Evolutionary conservation across 305 asterid species (phyloP).

Genomic region (Nicotiana rustica): DNA sequence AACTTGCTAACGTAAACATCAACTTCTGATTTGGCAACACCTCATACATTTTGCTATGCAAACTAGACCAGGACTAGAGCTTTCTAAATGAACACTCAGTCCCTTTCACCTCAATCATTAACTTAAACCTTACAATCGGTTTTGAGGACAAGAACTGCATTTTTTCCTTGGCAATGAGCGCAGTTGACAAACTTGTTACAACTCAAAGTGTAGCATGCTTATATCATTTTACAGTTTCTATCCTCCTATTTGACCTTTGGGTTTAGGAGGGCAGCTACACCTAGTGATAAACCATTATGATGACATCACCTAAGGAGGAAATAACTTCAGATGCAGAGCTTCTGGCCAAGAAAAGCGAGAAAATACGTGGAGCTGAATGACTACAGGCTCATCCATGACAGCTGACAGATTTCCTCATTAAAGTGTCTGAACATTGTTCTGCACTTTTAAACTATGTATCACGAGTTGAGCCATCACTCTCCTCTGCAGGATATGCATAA

Average conservation of each 20-base stretch:
- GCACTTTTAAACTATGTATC: neutral
- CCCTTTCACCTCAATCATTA: conserved; percentile 21
- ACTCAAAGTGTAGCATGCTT: neutral
- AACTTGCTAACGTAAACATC: neutral
- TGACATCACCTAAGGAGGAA: neutral
- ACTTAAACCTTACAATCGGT: neutral
- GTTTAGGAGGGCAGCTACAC: neutral
- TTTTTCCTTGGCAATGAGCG: conserved; percentile 12
- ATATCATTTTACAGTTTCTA: neutral
- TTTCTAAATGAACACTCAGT: conserved; percentile 5
- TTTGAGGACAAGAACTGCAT: neutral
- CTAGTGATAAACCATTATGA: conserved; percentile 26
- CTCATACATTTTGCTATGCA: neutral
- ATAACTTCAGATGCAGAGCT: neutral
- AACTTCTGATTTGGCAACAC: conserved; percentile 10
- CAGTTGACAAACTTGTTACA: neutral
- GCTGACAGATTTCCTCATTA: conserved; percentile 26
- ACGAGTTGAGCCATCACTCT: neutral
- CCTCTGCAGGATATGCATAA: conserved; percentile 1
- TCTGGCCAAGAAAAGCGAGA: conserved; percentile 19
- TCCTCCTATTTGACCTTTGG: neutral
- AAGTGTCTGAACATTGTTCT: conserved; percentile 30
- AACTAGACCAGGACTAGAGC: neutral
- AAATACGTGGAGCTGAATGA: conserved; percentile 9
- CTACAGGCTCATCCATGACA: neutral